A percentile compares a stretch with the other conserved stretches of the same genome.
Conservation (phyloP, 2,329 filamentous ascomycete genomes). For the Diaporthe vexans region DNA sequence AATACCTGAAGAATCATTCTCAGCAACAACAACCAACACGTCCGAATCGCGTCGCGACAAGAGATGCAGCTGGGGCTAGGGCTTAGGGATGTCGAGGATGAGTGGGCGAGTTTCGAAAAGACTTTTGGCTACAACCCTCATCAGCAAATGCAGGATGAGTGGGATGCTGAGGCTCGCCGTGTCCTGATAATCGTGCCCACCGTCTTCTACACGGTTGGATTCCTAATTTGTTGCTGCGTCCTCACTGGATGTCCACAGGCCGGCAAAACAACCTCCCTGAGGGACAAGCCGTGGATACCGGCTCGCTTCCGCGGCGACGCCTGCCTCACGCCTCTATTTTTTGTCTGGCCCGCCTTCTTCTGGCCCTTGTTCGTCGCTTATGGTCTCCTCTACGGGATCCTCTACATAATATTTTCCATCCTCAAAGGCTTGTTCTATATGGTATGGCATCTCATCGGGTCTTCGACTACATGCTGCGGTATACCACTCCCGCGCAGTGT, state of each 20-base stretch:
- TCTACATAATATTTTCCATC: neutral
- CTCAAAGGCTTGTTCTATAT: neutral
- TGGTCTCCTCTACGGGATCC: neutral
- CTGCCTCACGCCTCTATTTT: slow-evolving; percentile 23
- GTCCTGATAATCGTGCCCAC: neutral
- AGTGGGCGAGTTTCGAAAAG: neutral
- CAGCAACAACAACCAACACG: neutral
- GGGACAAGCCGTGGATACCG: neutral
- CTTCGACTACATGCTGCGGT: slow-evolving; percentile 4
- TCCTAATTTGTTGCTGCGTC: neutral
- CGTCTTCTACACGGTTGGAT: neutral
- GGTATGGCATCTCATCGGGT: neutral
- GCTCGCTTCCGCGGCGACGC: neutral
- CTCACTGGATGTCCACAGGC: neutral
- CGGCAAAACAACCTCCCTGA: too few species aligned
- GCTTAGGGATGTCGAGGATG: too few species aligned
- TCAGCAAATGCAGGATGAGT: too few species aligned
- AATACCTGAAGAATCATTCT: neutral
- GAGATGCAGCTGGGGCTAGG: neutral
- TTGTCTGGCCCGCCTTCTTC: slow-evolving; percentile 32
- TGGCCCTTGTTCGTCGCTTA: slow-evolving; percentile 13
- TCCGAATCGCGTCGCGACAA: neutral
- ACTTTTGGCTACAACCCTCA: too few species aligned
- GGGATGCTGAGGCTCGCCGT: too few species aligned
- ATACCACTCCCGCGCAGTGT: neutral